Base-by-base conservation (phyloP, 2,329 filamentous ascomycete genomes). In the Diaporthe eres region DNA sequence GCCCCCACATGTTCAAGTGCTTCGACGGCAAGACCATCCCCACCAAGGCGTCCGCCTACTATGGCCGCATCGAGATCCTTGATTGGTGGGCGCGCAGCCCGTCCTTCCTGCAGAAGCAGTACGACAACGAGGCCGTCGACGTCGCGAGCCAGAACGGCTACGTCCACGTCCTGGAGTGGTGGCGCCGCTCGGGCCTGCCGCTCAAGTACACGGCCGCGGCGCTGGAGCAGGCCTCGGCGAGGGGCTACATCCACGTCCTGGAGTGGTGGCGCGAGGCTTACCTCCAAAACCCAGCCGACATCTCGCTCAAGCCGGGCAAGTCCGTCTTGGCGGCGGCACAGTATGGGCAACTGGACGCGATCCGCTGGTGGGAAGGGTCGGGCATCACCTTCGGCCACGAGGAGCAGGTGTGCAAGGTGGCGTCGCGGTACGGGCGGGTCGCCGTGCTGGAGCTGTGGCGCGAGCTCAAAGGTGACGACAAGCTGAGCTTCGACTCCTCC, bases 81-180 rank as follows among this genome's bases (percentile, higher is more conserved):
- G 94, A 97, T 78, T 98, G 96, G 91, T 98, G 96, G 96, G 92
- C 92, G 70, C 94, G 93, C 44, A 96, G 94, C 19, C 92, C 93
- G 0, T 94, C 93, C 17, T 96, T 98, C 78, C 88, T 95, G 3
- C 94, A 94, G 77, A 96, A 96, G 81, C 94, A 97, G 57, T 98
- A 98, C 83, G 94, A 94, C 71, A 87, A 90, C 53, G 95, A 98
- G 83, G 94, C 95, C 15, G 89, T 98, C 37, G 95, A 98, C 81
- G 94, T 94, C 42, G 96, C 96, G 9, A 97, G 94, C 1, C 93
- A 94, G 72, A 93, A 95, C 75, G 96, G 96, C 6, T 97, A 95
- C 79, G 90, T 97, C 19, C 91, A 94, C 78, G 93, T 98, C 0
- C 89, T 98, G 1, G 94, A 98, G 94, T 98, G 96, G 96, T 94